Base-by-base conservation (phyloP, 306 rosid genomes). In the Fragaria nilgerrensis region DNA sequence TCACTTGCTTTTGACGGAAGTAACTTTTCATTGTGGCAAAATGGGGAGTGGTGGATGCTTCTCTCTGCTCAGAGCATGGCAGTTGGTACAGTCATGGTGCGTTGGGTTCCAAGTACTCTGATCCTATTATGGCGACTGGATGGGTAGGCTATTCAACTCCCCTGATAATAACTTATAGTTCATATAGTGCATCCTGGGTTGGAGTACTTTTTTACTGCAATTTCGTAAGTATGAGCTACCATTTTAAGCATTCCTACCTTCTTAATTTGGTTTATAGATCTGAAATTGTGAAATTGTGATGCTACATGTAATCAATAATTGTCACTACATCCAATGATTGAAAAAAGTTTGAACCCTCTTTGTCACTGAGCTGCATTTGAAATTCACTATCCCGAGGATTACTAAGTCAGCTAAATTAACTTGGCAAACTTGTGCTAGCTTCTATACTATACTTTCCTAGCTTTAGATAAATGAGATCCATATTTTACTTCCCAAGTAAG, bases 21-120 rank as follows among this genome's bases (percentile, higher is more conserved):
- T 81, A 85, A 80, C 84, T 94, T 89, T 80, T 90, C 98, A 14
- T 62, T 90, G n/a, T 90, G 96, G 98, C 96, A 92, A 77, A 94
- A 96, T 85, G 98, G 98, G 76, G 98, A 94, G 86, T 94, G 93
- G 97, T 94, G 98, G 98, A 92, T 94, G 98, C 91, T 94, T 83
- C 96, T 94, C 74, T 97, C 98, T 63, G 98, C 98, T 85, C 96
- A 94, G 85, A 94, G 98, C 86, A 94, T 94, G 98, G 98, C 98
- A 67, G 84, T 92, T 79, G 96, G 98, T 76, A 92, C 97, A 7
- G 97, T 94, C 82, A 94, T 94, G 98, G 97, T 94, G 75, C 97
- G 96, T 68, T 94, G 98, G 98, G 97, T 94, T 87, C 97, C 72
- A 94, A 92, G 86, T 94, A 92, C 80, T 92, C 95, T 20, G 98